A percentile compares a stretch with the other conserved stretches of the same genome.
Conservation (phyloP, 345 rosid species). For the Pistacia atlantica region DNA sequence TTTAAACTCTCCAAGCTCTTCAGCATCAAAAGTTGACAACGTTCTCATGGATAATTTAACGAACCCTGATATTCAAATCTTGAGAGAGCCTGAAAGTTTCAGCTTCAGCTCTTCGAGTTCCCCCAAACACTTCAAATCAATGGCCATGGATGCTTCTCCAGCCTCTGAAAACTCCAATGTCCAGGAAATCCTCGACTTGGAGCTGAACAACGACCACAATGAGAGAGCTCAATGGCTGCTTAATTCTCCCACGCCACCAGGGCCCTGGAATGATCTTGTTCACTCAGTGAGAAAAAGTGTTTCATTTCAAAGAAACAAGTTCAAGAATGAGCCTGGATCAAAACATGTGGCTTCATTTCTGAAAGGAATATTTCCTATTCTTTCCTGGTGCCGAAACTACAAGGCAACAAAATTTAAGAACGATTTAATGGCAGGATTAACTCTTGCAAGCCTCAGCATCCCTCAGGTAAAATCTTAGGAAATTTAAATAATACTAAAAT, state of each 20-base stretch:
- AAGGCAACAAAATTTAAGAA: conserved; percentile 59
- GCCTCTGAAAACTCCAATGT: conserved; percentile 28
- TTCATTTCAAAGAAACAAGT: conserved; percentile 33
- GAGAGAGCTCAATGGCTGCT: conserved; percentile 68
- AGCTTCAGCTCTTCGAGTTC: conserved; percentile 51
- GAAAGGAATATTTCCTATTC: conserved; percentile 61
- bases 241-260: conserved; percentile 71
- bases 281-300: conserved; percentile 38
- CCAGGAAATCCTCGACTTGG: conserved; percentile 40
- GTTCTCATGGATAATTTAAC: background rate
- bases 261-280: conserved; percentile 50
- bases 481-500: no score
- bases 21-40: conserved; percentile 26
- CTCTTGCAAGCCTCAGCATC: conserved; percentile 96
- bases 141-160: conserved; percentile 47
- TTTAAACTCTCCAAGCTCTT: conserved; percentile 18
- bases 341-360: conserved; percentile 37
- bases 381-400: conserved; percentile 66
- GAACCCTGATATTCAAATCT: conserved; percentile 23
- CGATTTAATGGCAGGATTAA: conserved; percentile 83
- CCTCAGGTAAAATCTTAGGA: conserved; percentile 61
- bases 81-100: conserved; percentile 24
- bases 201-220: conserved; percentile 31
- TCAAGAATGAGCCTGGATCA: conserved; percentile 33
- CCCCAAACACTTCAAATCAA: conserved; percentile 93